These are phyloP conservation scores for Bertia moriformis DNA, from an alignment of 2,329 filamentous ascomycete genomes.

Conservation along the genomic window DNA sequence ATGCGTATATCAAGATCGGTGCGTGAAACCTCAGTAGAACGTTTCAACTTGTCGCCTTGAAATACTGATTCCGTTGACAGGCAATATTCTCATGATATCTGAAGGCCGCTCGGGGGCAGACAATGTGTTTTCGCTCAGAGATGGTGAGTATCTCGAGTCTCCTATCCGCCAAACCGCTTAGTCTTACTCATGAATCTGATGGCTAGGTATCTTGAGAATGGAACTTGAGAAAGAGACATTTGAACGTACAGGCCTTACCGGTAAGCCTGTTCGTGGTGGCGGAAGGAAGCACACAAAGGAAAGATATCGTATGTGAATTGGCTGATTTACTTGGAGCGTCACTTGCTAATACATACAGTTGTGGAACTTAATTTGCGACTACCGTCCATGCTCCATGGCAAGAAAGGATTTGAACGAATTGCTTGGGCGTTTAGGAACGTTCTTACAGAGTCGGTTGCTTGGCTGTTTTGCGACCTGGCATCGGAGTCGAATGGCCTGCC, in stretches of 20 bases:
- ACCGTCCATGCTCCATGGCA: conserved; percentile 42
- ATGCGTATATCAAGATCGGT: conserved; percentile 42
- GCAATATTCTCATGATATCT: conserved; percentile 42
- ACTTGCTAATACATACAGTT: conserved; percentile 20
- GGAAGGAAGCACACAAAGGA: conserved; percentile 42
- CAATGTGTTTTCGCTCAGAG: conserved; percentile 31
- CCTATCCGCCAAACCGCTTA: too few relatives aligned
- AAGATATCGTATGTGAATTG: conserved; percentile 30
- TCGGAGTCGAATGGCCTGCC: conserved; percentile 2
- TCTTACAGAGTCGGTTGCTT: conserved; percentile 30
- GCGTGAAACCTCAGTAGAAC: too few relatives aligned
- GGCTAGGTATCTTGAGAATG: conserved; percentile 33
- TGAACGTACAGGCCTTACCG: conserved; percentile 40
- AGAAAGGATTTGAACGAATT: conserved; percentile 43
- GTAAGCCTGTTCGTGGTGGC: conserved; percentile 31
- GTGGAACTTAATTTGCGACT: conserved; percentile 38
- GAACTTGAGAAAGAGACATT: conserved; percentile 40
- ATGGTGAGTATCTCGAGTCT: conserved; percentile 30
- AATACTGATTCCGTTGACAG: conserved; percentile 11
- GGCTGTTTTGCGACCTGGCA: conserved; percentile 36
- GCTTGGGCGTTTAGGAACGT: conserved; percentile 43
- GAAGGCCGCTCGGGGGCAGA: conserved; percentile 36
- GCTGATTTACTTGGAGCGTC: too few relatives aligned
- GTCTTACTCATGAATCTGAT: too few relatives aligned
- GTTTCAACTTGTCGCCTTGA: too few relatives aligned